These are phyloP conservation scores for Cordyceps tenuipes DNA, from an alignment of 2,329 filamentous ascomycete species.

Conservation along the genomic window DNA sequence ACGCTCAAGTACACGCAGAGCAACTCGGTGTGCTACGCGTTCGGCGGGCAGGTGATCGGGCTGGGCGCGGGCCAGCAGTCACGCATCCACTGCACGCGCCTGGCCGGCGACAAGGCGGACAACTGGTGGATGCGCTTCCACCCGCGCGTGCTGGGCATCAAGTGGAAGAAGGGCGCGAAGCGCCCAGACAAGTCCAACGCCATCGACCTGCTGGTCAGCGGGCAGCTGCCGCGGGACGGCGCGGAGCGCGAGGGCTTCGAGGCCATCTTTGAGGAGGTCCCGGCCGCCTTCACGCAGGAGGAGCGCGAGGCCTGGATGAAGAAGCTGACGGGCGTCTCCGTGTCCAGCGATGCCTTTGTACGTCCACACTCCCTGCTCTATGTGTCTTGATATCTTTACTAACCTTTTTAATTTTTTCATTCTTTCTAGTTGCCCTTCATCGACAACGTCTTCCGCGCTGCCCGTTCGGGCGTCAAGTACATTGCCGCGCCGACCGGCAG, in stretches of 20 bases:
- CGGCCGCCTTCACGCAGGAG: slow-evolving; percentile 68
- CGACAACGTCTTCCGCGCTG: slow-evolving; percentile 92
- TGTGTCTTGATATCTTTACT: slow-evolving; percentile 14
- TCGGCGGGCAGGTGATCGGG: slow-evolving; percentile 88
- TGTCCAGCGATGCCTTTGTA: slow-evolving; percentile 94
- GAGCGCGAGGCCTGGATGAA: slow-evolving; percentile 81
- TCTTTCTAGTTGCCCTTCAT: slow-evolving; percentile 78
- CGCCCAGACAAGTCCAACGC: slow-evolving; percentile 96
- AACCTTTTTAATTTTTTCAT: slow-evolving; percentile 13
- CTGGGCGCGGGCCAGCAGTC: slow-evolving; percentile 95
- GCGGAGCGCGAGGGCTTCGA: slow-evolving; percentile 83
- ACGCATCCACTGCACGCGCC: slow-evolving; percentile 94
- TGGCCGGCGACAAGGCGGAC: slow-evolving; percentile 96
- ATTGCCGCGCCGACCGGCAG: slow-evolving; percentile 88
- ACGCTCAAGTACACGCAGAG: slow-evolving; percentile 98
- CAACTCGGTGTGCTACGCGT: slow-evolving; percentile 96
- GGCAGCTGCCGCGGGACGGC: slow-evolving; percentile 74
- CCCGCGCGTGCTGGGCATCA: slow-evolving; percentile 74
- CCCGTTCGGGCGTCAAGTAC: slow-evolving; percentile 86
- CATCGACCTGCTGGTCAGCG: slow-evolving; percentile 89
- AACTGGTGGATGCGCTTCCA: slow-evolving; percentile 99
- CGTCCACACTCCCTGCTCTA: slow-evolving; percentile 29
- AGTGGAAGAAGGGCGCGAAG: slow-evolving; percentile 98
- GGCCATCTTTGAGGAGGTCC: slow-evolving; percentile 82
- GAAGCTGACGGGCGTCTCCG: slow-evolving; percentile 72